Conservation (phyloP, 768 basidiomycete genomes). For the Rhodotorula babjevae region DNA sequence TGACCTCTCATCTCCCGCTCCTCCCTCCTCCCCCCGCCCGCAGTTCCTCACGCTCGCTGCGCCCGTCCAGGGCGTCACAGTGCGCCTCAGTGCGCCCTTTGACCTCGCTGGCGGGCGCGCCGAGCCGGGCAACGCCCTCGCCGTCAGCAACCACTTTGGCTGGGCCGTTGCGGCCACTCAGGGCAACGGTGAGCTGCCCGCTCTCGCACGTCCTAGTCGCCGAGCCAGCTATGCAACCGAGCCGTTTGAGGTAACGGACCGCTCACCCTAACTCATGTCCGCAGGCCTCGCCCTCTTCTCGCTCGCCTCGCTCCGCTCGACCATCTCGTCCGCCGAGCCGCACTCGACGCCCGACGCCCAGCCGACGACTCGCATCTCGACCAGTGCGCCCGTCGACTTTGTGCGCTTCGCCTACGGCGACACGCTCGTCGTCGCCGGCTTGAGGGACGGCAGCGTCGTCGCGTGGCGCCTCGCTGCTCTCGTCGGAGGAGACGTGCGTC, state of each 20-base stretch:
- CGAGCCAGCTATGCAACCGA: no score
- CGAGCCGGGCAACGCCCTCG: slow-evolving; percentile 25
- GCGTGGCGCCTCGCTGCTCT: slow-evolving; percentile 36
- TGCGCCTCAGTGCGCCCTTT: slow-evolving; percentile 2
- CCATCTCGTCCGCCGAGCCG: slow-evolving; percentile 4
- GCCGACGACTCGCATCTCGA: not conserved
- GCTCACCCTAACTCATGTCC: no score
- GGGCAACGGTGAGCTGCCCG: not conserved
- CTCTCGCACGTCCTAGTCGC: no score
- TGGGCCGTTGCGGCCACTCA: slow-evolving; percentile 7
- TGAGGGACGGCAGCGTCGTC: slow-evolving; percentile 27
- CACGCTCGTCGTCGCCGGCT: slow-evolving; percentile 31
- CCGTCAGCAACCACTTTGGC: slow-evolving; percentile 33
- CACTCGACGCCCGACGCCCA: slow-evolving; percentile 7
- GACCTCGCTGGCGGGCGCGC: not conserved
- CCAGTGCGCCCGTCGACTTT: slow-evolving; percentile 21
- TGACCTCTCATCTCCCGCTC: not conserved
- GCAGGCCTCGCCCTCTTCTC: slow-evolving; percentile 43
- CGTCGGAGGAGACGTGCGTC: slow-evolving; percentile 26
- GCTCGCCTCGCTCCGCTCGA: slow-evolving; percentile 20
- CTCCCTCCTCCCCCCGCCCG: not conserved
- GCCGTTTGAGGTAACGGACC: no score
- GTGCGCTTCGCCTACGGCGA: slow-evolving; percentile 41
- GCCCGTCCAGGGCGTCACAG: slow-evolving; percentile 26
- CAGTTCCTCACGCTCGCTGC: slow-evolving; percentile 34